phyloP scores from a whole-genome alignment of 768 basidiomycete genomes.

The Russula emetica region DNA sequence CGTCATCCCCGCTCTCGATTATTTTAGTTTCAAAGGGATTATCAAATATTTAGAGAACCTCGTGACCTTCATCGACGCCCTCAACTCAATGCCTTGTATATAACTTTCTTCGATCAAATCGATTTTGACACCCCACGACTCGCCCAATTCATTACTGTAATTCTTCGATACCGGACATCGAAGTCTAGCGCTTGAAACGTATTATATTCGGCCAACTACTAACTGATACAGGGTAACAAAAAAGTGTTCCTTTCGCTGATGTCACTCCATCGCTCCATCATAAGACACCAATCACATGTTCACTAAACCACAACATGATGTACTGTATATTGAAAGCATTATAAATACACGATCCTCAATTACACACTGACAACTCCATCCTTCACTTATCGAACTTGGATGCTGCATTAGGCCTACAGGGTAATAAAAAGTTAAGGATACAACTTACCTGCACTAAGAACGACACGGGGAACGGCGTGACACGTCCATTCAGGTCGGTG shows the following conservation, averaged over 20 bases:
- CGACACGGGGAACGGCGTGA: slow-evolving; percentile 30
- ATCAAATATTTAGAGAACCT: too few relatives aligned
- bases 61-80: too few relatives aligned
- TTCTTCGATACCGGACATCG: too few relatives aligned
- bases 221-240: too few relatives aligned
- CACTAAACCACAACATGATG: background rate
- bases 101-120: too few relatives aligned
- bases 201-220: too few relatives aligned
- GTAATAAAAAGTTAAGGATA: background rate
- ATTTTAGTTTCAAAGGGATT: too few relatives aligned
- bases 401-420: background rate
- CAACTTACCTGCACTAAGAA: slow-evolving; percentile 29
- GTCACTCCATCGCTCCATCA: background rate
- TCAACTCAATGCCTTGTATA: too few relatives aligned
- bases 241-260: background rate
- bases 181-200: too few relatives aligned
- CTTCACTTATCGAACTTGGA: slow-evolving; percentile 12
- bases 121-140: too few relatives aligned
- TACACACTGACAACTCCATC: background rate
- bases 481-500: slow-evolving; percentile 18
- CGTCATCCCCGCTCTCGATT: too few relatives aligned
- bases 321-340: background rate
- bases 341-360: background rate
- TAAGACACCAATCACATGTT: background rate
- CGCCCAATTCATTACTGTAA: too few relatives aligned